Conservation (phyloP, 2,329 filamentous ascomycete species). For the Drechslera avenae region DNA sequence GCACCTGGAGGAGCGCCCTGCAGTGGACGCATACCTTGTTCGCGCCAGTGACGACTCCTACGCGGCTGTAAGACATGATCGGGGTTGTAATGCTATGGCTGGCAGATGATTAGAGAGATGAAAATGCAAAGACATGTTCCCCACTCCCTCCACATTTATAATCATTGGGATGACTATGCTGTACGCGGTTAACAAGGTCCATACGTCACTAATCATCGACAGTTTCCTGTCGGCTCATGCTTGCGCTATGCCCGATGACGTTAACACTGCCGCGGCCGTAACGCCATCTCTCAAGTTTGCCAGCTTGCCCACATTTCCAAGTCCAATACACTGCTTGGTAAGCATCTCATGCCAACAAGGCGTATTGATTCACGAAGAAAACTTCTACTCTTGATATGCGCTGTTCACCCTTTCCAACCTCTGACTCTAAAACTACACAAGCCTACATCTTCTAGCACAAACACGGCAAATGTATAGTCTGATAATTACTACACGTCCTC, state of each 20-base stretch:
- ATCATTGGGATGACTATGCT: neutral
- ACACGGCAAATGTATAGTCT: conserved; percentile 61
- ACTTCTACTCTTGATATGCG: neutral
- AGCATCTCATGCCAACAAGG: too few relatives aligned
- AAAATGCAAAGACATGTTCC: neutral
- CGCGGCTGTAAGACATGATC: conserved; percentile 42
- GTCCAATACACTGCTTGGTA: neutral
- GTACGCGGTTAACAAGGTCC: conserved; percentile 7
- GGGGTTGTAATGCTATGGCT: neutral
- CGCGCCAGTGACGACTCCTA: conserved; percentile 61
- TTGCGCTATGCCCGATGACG: conserved; percentile 1
- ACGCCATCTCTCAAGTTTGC: neutral
- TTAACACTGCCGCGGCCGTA: conserved; percentile 8
- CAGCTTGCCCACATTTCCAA: too few relatives aligned
- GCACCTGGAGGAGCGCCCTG: neutral
- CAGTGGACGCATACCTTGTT: conserved; percentile 52
- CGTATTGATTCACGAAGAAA: too few relatives aligned
- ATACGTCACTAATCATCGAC: conserved; percentile 17
- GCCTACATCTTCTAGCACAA: conserved; percentile 43
- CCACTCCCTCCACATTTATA: conserved; percentile 7
- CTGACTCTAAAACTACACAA: neutral
- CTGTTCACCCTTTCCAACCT: neutral
- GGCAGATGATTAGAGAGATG: neutral
- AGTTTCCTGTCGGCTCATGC: neutral
- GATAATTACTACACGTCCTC: conserved; percentile 59